These are phyloP conservation scores for Amaranthus cruentus DNA, from an alignment of 148 eudicot species.

Conservation along the genomic window DNA sequence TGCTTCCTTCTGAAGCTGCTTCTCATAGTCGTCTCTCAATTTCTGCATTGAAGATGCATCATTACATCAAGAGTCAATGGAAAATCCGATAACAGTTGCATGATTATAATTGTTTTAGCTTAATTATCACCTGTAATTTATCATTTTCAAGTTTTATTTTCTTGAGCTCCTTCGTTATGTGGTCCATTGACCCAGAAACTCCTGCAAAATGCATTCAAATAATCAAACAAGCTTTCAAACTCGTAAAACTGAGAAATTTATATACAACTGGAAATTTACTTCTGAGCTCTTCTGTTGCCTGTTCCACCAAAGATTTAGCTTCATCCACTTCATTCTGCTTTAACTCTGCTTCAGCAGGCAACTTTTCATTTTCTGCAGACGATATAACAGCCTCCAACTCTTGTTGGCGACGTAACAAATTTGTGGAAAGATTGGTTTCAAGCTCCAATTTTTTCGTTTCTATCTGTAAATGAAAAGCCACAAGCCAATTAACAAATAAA, in stretches of 20 bases:
- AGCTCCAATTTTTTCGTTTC: constrained; percentile 91
- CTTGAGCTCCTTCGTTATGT: constrained; percentile 51
- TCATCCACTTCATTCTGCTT: constrained; percentile 73
- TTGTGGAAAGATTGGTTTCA: constrained; percentile 90
- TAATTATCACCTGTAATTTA: constrained; percentile 60
- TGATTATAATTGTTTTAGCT: constrained; percentile 1
- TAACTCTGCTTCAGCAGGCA: constrained; percentile 56
- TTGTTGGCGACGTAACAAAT: constrained; percentile 73
- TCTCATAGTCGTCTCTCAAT: constrained; percentile 62
- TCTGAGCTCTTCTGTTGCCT: constrained; percentile 61
- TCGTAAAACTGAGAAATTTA: background rate
- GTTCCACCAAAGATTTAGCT: constrained; percentile 57
- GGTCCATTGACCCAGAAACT: constrained; percentile 53
- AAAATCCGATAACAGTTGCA: constrained; percentile 13
- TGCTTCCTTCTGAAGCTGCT: constrained; percentile 74
- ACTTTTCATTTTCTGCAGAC: constrained; percentile 54
- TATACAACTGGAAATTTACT: constrained; percentile 31
- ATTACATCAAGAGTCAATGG: constrained; percentile 15
- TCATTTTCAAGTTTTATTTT: constrained; percentile 63
- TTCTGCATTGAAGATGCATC: constrained; percentile 42
- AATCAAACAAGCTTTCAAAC: background rate
- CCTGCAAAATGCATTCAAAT: constrained; percentile 33
- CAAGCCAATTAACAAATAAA: background rate
- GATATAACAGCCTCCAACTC: constrained; percentile 72
- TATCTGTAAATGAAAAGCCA: constrained; percentile 34